phyloP scores from a whole-genome alignment of 768 basidiomycete genomes.

The Suillus plorans region DNA sequence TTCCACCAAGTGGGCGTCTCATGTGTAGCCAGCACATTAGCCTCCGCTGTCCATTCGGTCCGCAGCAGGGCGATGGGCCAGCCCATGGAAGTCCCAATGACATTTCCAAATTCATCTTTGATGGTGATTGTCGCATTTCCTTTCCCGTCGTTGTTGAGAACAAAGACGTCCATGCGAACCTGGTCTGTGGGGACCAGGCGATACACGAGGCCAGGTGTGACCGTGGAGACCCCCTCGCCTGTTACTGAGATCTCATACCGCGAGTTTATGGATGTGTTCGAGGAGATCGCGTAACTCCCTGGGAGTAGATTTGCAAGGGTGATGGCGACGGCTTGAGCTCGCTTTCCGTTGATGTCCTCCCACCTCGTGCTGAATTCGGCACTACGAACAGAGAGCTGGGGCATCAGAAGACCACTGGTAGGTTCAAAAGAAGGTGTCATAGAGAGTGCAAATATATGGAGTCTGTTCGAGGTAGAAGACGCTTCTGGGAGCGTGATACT shows the following conservation, averaged over 20 bases:
- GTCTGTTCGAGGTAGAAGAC: constrained; percentile 27
- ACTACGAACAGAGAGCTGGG: constrained; percentile 39
- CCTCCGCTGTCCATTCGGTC: constrained; percentile 40
- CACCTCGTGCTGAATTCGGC: constrained; percentile 48
- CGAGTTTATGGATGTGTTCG: constrained; percentile 31
- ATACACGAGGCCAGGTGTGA: constrained; percentile 39
- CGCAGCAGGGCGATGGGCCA: constrained; percentile 40
- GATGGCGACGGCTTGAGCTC: constrained; percentile 50
- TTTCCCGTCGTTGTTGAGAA: constrained; percentile 32
- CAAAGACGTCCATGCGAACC: constrained; percentile 46
- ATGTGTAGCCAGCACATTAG: constrained; percentile 38
- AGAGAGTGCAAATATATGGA: constrained; percentile 48
- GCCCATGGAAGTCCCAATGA: constrained; percentile 35
- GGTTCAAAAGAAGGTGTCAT: constrained; percentile 35
- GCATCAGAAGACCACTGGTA: constrained; percentile 19
- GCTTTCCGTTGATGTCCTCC: constrained; percentile 37
- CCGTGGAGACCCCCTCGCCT: constrained; percentile 42
- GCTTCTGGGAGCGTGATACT: constrained; percentile 45
- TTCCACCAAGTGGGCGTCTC: constrained; percentile 60
- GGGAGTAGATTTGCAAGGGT: constrained; percentile 53
- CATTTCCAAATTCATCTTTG: constrained; percentile 32
- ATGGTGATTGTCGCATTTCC: constrained; percentile 34
- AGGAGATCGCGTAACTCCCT: constrained; percentile 21
- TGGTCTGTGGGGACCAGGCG: constrained; percentile 55
- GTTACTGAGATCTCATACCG: constrained; percentile 36